Evolutionary conservation across 176 grass and related monocot species (phyloP).

Genomic region (Zoysia japonica): DNA sequence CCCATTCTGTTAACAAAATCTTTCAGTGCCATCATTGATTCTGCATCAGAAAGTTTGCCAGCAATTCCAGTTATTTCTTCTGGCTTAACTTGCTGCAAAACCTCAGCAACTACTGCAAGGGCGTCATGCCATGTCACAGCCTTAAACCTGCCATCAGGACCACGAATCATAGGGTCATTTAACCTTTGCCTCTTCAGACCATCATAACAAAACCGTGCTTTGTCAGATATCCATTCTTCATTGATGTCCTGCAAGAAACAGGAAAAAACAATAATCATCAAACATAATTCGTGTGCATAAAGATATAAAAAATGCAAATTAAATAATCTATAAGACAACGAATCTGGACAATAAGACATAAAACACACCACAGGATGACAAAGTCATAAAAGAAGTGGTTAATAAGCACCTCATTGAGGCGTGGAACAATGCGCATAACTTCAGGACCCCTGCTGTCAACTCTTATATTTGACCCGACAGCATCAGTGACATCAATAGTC

Average conservation of each 20-base stretch:
- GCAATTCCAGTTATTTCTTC: slow-evolving; percentile 92
- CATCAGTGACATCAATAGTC: slow-evolving; percentile 95
- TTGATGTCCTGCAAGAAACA: slow-evolving; percentile 79
- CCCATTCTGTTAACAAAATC: slow-evolving; percentile 93
- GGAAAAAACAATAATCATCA: not conserved
- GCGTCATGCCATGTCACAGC: slow-evolving; percentile 86
- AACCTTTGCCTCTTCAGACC: slow-evolving; percentile 94
- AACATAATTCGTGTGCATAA: not conserved
- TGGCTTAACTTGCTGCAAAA: slow-evolving; percentile 77
- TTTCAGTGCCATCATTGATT: slow-evolving; percentile 96
- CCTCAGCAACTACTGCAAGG: slow-evolving; percentile 81
- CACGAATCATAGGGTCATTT: slow-evolving; percentile 97
- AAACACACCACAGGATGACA: not conserved
- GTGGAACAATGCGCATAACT: slow-evolving; percentile 90
- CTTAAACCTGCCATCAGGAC: slow-evolving; percentile 87
- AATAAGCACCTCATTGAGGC: slow-evolving; percentile 81
- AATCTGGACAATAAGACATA: not conserved
- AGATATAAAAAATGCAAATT: not conserved
- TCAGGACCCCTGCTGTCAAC: slow-evolving; percentile 98
- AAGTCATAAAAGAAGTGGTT: not conserved
- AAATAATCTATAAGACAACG: not conserved
- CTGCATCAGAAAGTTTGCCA: slow-evolving; percentile 90
- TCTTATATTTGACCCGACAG: slow-evolving; percentile 90
- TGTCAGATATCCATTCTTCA: slow-evolving; percentile 99
- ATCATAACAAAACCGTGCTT: slow-evolving; percentile 95